Evolutionary conservation across 1,139 yeast species (phyloP), one percentile per base, ranked within the genome.

Genomic region (Yamadazyma buinensis): DNA sequence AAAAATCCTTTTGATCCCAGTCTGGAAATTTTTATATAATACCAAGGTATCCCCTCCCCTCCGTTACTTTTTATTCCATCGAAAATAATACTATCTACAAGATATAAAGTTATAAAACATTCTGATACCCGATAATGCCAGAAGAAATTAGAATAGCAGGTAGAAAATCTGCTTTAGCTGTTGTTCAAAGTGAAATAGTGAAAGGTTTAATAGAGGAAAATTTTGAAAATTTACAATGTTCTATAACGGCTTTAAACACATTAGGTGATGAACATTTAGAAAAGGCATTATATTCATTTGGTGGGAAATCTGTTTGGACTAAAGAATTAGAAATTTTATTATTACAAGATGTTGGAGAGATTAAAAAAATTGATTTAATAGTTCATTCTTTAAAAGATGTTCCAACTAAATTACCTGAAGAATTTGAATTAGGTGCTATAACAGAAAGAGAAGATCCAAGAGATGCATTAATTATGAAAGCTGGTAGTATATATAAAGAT

Each of bases 271-370:
- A 85, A 55, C 81, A 84, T 26, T 92, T 80, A 55, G 75, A 75
- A 49, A 82, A 80, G 51, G 97, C 98, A 5, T 69, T 92, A 36
- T 94, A 92, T 58, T 77, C 95, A 6, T 92, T 92, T 61, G 97
- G 97, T 25, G 98, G 98, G 19, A 92, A 92, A 57, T 80, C 96
- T 1, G 62, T 92, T 28, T 92, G 98, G 98, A 92, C 98, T 9
- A 85, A 87, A 54, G 98, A 92, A 58, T 70, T 92, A 41, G 98
- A 92, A 59, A 82, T 80, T 22, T 64, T 88, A 36, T 65, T 92
- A 36, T 68, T 84, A 45, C 75, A 74, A 42, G 64, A 74, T 34
- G 65, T 80, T 27, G 87, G 78, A n/a, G 70, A 64, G 33, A 77
- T 70, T 46, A 85, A 86, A 36, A 67, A 78, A 54, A 69, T 92